Conservation (phyloP, 495 filamentous ascomycete genomes). For the Xylaria intraflava region DNA sequence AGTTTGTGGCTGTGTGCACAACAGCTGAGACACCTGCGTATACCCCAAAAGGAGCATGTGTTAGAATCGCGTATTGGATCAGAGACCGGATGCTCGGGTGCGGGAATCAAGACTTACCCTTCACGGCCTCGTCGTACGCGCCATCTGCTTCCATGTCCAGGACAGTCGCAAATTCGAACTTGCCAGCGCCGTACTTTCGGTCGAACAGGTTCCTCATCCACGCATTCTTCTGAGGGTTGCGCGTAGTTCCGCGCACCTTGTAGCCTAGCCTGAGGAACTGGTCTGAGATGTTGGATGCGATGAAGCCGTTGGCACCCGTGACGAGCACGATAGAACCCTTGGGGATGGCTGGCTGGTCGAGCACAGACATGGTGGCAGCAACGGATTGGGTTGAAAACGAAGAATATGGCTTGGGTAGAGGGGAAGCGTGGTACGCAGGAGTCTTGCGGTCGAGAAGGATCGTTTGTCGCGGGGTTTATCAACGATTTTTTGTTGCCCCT, state of each 20-base stretch:
- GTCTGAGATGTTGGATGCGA: conserved; percentile 45
- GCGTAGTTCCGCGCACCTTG: conserved; percentile 45
- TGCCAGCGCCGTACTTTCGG: conserved; percentile 32
- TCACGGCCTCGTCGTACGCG: conserved; percentile 37
- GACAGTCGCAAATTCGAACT: conserved; percentile 34
- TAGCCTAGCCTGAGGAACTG: conserved; percentile 43
- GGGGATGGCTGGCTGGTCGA: conserved; percentile 4
- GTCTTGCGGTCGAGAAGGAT: no score
- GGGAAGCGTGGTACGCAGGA: no score
- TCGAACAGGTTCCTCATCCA: conserved; percentile 40
- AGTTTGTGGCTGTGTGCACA: conserved; percentile 40
- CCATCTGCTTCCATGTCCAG: conserved; percentile 31
- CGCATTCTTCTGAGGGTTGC: conserved; percentile 31
- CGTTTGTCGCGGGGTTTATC: no score
- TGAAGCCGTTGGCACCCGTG: conserved; percentile 49
- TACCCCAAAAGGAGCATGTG: no score
- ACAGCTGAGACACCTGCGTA: conserved; percentile 20
- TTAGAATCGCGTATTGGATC: no score
- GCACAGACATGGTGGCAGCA: no score
- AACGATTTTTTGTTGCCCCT: no score
- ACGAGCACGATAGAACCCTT: conserved; percentile 34
- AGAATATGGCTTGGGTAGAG: no score
- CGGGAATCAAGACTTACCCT: conserved; percentile 23
- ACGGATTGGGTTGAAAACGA: no score
- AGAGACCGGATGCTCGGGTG: no score